Evolutionary conservation across 805 yeast genomes (phyloP).

Genomic region (Nakazawaea holstii): DNA sequence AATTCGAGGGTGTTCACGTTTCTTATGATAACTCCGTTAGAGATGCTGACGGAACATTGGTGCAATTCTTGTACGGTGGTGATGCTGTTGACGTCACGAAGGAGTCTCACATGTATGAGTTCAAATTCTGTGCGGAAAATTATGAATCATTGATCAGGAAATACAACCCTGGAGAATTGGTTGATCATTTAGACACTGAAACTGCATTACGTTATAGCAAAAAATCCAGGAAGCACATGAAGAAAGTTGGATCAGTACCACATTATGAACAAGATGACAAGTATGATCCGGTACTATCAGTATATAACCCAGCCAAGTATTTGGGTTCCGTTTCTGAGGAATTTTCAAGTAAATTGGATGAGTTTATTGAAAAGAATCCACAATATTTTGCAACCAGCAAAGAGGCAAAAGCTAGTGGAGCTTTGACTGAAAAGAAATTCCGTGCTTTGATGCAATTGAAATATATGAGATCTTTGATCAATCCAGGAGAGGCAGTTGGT

Average conservation of each 20-base stretch:
- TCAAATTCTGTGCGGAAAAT: slow-evolving; percentile 88
- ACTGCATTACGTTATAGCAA: slow-evolving; percentile 76
- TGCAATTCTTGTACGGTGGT: slow-evolving; percentile 97
- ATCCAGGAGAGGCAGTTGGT: slow-evolving; percentile 98
- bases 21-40: slow-evolving; percentile 93
- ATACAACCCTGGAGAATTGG: slow-evolving; percentile 75
- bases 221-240: slow-evolving; percentile 68
- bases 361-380: slow-evolving; percentile 53
- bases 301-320: slow-evolving; percentile 82
- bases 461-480: slow-evolving; percentile 90
- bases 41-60: slow-evolving; percentile 88
- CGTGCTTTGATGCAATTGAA: slow-evolving; percentile 96
- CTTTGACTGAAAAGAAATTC: slow-evolving; percentile 74
- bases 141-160: slow-evolving; percentile 80
- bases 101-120: slow-evolving; percentile 91
- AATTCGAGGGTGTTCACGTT: slow-evolving; percentile 93
- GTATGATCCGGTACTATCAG: slow-evolving; percentile 85
- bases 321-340: slow-evolving; percentile 90
- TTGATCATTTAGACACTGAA: slow-evolving; percentile 76
- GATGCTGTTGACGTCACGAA: slow-evolving; percentile 92
- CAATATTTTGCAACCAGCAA: slow-evolving; percentile 50
- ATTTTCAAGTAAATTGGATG: slow-evolving; percentile 77
- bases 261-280: slow-evolving; percentile 59
- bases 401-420: slow-evolving; percentile 39
- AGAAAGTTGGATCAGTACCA: slow-evolving; percentile 57